These are phyloP conservation scores for Euphorbia schlechtendalii DNA, from an alignment of 441 rosid species.

Conservation along the genomic window DNA sequence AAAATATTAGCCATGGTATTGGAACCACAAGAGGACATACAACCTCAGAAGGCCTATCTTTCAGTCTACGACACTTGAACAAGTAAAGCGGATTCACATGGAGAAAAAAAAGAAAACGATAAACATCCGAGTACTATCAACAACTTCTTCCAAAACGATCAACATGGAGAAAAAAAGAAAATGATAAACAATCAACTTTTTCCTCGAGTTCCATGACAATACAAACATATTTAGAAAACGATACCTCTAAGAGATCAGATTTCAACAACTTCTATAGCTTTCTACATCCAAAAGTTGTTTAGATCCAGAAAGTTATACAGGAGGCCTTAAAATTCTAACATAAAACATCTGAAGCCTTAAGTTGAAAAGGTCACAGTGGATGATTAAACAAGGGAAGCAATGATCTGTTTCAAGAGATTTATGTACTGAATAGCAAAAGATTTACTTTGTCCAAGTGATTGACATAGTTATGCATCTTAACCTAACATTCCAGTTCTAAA, in stretches of 20 bases:
- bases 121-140: no score
- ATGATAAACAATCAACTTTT: no score
- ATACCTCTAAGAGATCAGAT: neutral
- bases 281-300: neutral
- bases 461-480: neutral
- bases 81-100: neutral
- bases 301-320: neutral
- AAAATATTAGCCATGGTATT: conserved; percentile 17
- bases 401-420: neutral
- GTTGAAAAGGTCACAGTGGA: neutral
- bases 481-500: neutral
- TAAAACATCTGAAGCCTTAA: neutral
- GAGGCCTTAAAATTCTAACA: neutral
- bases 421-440: neutral
- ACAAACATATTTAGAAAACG: neutral
- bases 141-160: no score
- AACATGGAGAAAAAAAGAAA: no score
- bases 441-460: neutral
- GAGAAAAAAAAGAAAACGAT: no score
- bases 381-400: neutral
- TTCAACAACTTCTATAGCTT: neutral
- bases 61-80: neutral
- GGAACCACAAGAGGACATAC: neutral
- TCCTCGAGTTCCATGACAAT: neutral
- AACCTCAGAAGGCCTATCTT: neutral